Evolutionary conservation across 352 stramenopile species (phyloP).

Genomic region (Pythium utonaiense): DNA sequence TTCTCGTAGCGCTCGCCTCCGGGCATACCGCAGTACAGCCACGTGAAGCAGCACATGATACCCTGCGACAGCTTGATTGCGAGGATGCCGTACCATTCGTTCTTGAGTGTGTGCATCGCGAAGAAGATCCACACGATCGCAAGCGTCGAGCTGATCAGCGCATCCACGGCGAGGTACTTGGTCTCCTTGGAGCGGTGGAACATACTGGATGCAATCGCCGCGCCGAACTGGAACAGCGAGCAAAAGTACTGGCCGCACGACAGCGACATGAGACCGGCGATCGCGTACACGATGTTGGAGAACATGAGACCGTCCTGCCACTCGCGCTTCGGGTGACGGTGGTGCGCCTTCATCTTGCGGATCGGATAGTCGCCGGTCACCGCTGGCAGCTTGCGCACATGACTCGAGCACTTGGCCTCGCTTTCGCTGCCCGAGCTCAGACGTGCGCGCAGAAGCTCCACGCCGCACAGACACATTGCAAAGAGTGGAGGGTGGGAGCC

Average conservation of each 20-base stretch:
- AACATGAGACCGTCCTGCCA: constrained; percentile 81
- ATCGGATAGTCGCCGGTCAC: constrained; percentile 22
- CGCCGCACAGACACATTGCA: constrained; percentile 36
- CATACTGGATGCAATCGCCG: constrained; percentile 64
- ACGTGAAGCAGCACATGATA: constrained; percentile 65
- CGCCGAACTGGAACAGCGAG: constrained; percentile 61
- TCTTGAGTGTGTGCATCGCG: constrained; percentile 54
- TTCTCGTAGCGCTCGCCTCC: constrained; percentile 70
- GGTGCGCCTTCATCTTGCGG: constrained; percentile 35
- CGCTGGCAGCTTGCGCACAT: constrained; percentile 35
- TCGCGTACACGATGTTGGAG: constrained; percentile 75
- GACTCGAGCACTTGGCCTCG: constrained; percentile 15
- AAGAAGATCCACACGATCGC: constrained; percentile 69
- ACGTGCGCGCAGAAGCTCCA: constrained; percentile 22
- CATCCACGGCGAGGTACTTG: constrained; percentile 75
- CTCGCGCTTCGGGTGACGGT: constrained; percentile 42
- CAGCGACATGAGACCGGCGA: constrained; percentile 67
- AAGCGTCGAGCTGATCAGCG: constrained; percentile 71
- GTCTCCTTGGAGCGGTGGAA: constrained; percentile 85
- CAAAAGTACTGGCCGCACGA: constrained; percentile 73
- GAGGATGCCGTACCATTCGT: constrained; percentile 78
- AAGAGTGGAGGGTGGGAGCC: background rate
- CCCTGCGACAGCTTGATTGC: constrained; percentile 55
- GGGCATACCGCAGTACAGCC: constrained; percentile 78
- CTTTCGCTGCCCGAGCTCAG: constrained; percentile 15